Evolutionary conservation across 305 asterid genomes (phyloP), one percentile per base, ranked within the genome.

Genomic region (Nicotiana rustica): DNA sequence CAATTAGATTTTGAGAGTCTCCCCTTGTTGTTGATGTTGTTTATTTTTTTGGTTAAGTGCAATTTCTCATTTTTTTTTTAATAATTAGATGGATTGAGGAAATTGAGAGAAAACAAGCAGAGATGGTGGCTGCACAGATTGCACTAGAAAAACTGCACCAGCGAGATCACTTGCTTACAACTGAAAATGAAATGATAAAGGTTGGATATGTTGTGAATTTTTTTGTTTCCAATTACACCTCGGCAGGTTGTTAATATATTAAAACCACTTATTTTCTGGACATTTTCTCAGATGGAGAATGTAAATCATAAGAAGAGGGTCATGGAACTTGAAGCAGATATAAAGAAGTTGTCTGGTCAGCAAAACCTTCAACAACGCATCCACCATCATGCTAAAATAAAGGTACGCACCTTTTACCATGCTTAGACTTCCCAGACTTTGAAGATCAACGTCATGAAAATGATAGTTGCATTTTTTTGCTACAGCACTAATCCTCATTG

Each of bases 331-430:
- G 99, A 97, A 88, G 87, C 70, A 19, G 98, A 93, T 87, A 86
- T 95, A 82, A 89, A 91, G 85, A 94, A 93, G 89, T 83, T 97
- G 86, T 92, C 97, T 18, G 99, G 97, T 77, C 99, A 97, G 83
- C 99, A 97, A 85, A 97, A 97, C 85, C 91, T 97, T 86, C 99
- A 97, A 64, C 99, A 97, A 83, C 96, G 99, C 36, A 97, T 97
- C 87, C 99, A 95, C 85, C 99, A 97, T 89, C 99, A 97, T 86
- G 96, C 99, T 38, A 97, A 95, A 90, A 95, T 93, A 19, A 97
- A 97, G 97, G 99, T 83, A 87, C 82, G 89, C 60, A 38, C 84
- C 66, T 57, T 19, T 62, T 70, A 64, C 49, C 66, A 55, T 29
- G 38, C 41, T 65, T 13, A 31, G 65, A 49, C 79, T 73, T 75